These are phyloP conservation scores for Anisodus acutangulus DNA, from an alignment of 257 asterid species.

Conservation along the genomic window DNA sequence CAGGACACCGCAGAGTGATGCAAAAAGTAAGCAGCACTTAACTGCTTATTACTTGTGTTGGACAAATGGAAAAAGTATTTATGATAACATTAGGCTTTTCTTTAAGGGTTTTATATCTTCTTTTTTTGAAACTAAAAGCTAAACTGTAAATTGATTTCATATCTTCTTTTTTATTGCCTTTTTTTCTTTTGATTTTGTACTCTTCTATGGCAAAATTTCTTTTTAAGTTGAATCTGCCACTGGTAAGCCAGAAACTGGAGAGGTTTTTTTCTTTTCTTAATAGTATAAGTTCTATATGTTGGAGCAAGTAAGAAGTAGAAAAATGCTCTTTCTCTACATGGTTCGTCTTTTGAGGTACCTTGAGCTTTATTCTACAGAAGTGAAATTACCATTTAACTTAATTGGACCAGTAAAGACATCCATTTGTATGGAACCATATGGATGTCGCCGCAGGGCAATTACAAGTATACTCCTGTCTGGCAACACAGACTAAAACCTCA, in stretches of 20 bases:
- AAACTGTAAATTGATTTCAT: neutral
- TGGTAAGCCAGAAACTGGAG: neutral
- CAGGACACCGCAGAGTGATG: constrained; percentile 42
- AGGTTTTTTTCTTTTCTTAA: neutral
- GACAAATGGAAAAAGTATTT: neutral
- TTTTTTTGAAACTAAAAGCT: neutral
- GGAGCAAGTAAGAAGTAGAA: constrained; percentile 19
- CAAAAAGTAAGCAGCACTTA: constrained; percentile 52
- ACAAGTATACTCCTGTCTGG: constrained; percentile 1
- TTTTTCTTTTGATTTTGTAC: neutral
- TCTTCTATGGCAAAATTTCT: neutral
- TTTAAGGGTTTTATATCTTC: neutral
- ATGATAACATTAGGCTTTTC: constrained; percentile 7
- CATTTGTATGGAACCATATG: neutral
- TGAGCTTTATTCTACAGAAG: neutral
- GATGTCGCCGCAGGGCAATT: neutral
- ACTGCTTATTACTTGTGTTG: constrained; percentile 16
- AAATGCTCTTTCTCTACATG: neutral
- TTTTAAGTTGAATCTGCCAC: constrained; percentile 18
- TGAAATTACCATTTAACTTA: constrained; percentile 20
- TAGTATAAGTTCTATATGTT: neutral
- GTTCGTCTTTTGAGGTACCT: constrained; percentile 5
- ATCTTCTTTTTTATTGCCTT: neutral
- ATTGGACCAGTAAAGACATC: neutral
- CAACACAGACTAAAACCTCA: constrained; percentile 12